A percentile compares a stretch with the other conserved stretches of the same genome.
These are phyloP conservation scores for Fraxinus velutina DNA, from an alignment of 305 asterid species.

Conservation along the genomic window DNA sequence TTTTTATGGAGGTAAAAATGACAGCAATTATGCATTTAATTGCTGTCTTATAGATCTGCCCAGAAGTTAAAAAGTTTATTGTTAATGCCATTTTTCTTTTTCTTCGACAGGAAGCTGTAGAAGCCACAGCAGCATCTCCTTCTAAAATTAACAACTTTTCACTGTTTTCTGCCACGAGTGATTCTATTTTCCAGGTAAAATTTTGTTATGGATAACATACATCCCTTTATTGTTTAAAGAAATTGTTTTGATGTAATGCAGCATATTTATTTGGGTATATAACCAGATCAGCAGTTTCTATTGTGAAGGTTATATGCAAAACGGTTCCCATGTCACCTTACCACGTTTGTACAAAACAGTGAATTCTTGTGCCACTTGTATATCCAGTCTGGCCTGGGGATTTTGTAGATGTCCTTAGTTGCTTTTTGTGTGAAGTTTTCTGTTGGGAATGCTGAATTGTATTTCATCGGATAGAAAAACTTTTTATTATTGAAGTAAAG, in stretches of 20 bases:
- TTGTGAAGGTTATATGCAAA: neutral
- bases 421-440: neutral
- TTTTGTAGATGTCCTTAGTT: neutral
- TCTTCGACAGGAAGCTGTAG: conserved; percentile 41
- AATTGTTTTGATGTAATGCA: neutral
- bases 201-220: conserved; percentile 1
- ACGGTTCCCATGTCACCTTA: neutral
- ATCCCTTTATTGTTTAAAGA: neutral
- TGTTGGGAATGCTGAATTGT: neutral
- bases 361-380: neutral
- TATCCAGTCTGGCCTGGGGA: neutral
- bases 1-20: conserved; percentile 60
- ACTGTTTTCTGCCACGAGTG: conserved; percentile 49
- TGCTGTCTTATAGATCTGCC: neutral
- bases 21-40: conserved; percentile 1
- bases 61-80: neutral
- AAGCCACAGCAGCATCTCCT: conserved; percentile 32
- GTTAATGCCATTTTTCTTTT: conserved; percentile 9
- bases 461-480: neutral
- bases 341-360: neutral
- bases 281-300: neutral
- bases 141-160: conserved; percentile 32
- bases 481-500: neutral
- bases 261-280: neutral
- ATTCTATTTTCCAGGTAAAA: conserved; percentile 75